Percentiles rank a stretch among this genome's conserved stretches.
Conservation (phyloP, 2,329 filamentous ascomycete genomes). For the Apiospora aurea region DNA sequence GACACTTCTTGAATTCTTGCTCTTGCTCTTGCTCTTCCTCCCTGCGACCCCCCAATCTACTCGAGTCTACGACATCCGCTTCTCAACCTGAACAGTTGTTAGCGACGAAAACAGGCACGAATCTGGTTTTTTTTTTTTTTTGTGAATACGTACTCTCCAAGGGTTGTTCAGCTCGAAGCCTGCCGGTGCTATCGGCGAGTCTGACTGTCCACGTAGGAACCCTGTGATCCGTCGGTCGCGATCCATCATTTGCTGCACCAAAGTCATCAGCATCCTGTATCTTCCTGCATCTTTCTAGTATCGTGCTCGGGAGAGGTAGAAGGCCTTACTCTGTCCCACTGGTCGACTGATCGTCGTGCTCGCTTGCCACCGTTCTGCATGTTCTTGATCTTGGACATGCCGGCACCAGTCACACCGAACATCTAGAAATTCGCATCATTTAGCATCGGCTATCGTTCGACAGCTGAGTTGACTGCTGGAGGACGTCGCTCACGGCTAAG, state of each 20-base stretch:
- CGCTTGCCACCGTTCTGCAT: constrained; percentile 68
- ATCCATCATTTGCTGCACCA: constrained; percentile 63
- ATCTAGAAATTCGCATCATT: constrained; percentile 53
- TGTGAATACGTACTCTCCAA: constrained; percentile 60
- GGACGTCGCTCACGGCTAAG: constrained; percentile 56
- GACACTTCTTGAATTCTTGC: background rate
- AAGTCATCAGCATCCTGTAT: constrained; percentile 25
- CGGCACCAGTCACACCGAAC: constrained; percentile 67
- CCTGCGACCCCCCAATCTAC: background rate
- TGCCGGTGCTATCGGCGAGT: constrained; percentile 60
- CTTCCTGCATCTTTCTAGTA: constrained; percentile 32
- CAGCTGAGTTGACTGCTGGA: background rate
- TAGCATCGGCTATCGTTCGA: constrained; percentile 31
- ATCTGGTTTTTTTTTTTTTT: background rate
- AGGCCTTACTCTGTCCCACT: constrained; percentile 67
- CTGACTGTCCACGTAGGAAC: constrained; percentile 63
- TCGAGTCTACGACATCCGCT: constrained; percentile 53
- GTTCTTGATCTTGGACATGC: constrained; percentile 62
- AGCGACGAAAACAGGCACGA: background rate
- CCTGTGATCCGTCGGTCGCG: constrained; percentile 69
- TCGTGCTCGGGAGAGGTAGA: background rate
- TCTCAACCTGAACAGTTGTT: constrained; percentile 52
- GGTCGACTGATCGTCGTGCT: constrained; percentile 65
- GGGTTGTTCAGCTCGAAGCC: constrained; percentile 70
- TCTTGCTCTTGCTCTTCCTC: background rate